Conservation (phyloP, 228 moss, liverwort and hornwort species). For the Sphagnum magellanicum region DNA sequence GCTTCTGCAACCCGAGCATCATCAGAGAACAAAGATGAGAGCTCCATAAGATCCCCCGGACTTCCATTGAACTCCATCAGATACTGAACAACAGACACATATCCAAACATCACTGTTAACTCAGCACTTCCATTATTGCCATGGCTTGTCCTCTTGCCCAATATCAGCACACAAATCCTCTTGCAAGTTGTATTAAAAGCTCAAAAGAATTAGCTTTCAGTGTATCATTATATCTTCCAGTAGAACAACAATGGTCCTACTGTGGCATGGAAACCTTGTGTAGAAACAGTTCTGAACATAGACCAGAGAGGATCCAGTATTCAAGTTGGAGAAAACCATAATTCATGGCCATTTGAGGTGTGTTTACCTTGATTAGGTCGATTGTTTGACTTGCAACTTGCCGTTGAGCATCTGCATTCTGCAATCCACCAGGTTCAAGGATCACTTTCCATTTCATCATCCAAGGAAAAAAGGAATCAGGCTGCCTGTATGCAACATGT, state of each 20-base stretch:
- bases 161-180: too few relatives aligned
- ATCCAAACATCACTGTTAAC: background rate
- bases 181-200: too few relatives aligned
- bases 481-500: too few relatives aligned
- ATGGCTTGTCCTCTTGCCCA: background rate
- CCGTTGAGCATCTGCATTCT: conserved; percentile 98
- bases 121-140: background rate
- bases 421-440: conserved; percentile 20
- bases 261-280: too few relatives aligned
- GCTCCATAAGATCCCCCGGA: conserved; percentile 96
- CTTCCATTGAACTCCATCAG: conserved; percentile 99
- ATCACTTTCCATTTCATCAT: too few relatives aligned
- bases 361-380: conserved; percentile 80
- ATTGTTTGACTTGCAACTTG: conserved; percentile 90
- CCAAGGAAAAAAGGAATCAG: too few relatives aligned
- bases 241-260: too few relatives aligned
- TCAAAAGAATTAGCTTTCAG: too few relatives aligned
- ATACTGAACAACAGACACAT: conserved; percentile 45
- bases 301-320: too few relatives aligned
- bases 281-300: too few relatives aligned
- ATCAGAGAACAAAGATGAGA: conserved; percentile 89
- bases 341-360: background rate
- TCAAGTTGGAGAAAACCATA: background rate
- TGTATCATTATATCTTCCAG: too few relatives aligned
- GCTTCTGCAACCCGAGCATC: conserved; percentile 95